Percentiles rank a stretch among this genome's conserved stretches.
Conservation (phyloP, 1,139 yeast species). For the Geotrichum citri-aurantii region DNA sequence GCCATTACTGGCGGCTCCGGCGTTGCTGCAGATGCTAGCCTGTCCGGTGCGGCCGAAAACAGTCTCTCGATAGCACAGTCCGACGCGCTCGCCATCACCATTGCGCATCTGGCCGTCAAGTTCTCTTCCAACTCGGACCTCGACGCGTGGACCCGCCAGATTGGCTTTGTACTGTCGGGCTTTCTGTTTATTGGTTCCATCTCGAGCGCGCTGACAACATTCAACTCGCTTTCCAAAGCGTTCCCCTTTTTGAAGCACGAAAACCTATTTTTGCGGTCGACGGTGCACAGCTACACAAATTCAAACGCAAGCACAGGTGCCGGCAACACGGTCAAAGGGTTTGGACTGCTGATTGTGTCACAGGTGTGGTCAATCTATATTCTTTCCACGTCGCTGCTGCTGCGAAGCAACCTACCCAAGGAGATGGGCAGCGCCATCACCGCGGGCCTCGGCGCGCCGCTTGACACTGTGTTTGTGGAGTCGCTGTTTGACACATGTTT, state of each 20-base stretch:
- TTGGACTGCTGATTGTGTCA: conserved; percentile 48
- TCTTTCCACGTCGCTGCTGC: conserved; percentile 69
- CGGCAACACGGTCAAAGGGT: conserved; percentile 3
- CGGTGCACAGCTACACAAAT: not conserved
- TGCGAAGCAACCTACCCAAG: conserved; percentile 67
- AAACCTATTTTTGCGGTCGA: conserved; percentile 11
- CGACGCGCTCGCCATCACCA: conserved; percentile 48
- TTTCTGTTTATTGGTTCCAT: conserved; percentile 62
- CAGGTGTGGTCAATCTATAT: conserved; percentile 75
- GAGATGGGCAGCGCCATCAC: conserved; percentile 52
- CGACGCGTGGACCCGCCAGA: conserved; percentile 55
- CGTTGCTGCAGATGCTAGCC: conserved; percentile 11
- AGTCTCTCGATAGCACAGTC: conserved; percentile 16
- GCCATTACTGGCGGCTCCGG: conserved; percentile 1
- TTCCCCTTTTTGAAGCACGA: conserved; percentile 27
- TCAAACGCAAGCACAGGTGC: conserved; percentile 6
- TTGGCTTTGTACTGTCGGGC: conserved; percentile 61
- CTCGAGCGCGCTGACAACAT: conserved; percentile 32
- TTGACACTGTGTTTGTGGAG: conserved; percentile 61
- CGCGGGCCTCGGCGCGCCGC: conserved; percentile 43
- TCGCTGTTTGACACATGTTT: conserved; percentile 76
- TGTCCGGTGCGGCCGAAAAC: conserved; percentile 13
- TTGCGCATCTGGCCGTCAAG: conserved; percentile 42
- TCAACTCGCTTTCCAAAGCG: conserved; percentile 29
- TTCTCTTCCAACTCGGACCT: conserved; percentile 35